Base-by-base conservation (phyloP, 2,329 filamentous ascomycete genomes). In the Phyllosticta capitalensis region DNA sequence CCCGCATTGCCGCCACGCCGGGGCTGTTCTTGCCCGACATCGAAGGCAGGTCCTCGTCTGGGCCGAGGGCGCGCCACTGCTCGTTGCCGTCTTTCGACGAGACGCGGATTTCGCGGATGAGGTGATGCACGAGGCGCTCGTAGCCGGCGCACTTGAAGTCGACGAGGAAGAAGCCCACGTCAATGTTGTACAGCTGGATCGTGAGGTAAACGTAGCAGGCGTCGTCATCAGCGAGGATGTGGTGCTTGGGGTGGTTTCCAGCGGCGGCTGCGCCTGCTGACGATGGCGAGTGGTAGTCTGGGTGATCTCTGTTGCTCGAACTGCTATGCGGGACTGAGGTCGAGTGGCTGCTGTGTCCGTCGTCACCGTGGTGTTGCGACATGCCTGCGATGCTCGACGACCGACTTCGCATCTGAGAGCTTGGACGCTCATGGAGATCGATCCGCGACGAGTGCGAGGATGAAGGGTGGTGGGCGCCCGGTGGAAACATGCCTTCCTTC, bases 91-190 rank as follows among this genome's bases (percentile, higher is more conserved):
- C 55, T 21, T 49, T 58, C 52, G 20, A 67, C 70, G 48, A 69
- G 67, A 54, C 66, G 21, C 64, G 30, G 61, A 75, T 68, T 60
- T 75, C 72, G 56, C 70, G 70, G 7, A 75, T 71, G 53, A 79
- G 69, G 5, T 73, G 71, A 9, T 68, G 67, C 2, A 87, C 84
- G 54, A 92, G 87, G 59, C 94, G 90, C 76, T 99, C 94, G 75
- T 99, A 99, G 20, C 94, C 94, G 14, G 94, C 92, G 72, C 92
- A 97, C 72, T 96, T 97, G 80, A 99, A 99, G 72, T 99, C 94
- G 54, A 99, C 94, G 63, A 99, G 59, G 73, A 91, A 96, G 62
- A 92, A 91, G 56, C 88, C 87, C 57, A 84, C 83, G 71, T 96
- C 92, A 78, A 96, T 89, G 69, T 91, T 88, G 74, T 96, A 96